Conservation (phyloP, 768 basidiomycete genomes). For the Filobasidium wieringae region DNA sequence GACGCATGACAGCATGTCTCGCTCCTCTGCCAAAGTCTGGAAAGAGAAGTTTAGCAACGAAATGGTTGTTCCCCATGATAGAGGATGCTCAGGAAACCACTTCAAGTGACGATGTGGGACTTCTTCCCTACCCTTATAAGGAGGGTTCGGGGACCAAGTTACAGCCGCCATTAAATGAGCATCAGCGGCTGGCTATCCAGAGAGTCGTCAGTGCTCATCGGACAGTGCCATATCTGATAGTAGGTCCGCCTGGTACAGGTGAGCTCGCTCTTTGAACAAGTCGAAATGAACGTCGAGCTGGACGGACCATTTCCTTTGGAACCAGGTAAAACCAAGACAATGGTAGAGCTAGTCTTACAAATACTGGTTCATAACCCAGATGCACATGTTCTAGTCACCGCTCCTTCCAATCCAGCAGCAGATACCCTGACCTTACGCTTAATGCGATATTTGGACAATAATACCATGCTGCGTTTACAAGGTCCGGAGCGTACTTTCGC, state of each 20-base stretch:
- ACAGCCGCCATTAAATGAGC: slow-evolving; percentile 30
- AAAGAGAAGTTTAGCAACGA: not conserved
- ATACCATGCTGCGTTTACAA: slow-evolving; percentile 34
- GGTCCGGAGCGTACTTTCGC: slow-evolving; percentile 34
- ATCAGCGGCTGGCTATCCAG: slow-evolving; percentile 29
- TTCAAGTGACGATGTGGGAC: not conserved
- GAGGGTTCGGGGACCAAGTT: slow-evolving; percentile 14
- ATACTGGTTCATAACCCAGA: slow-evolving; percentile 25
- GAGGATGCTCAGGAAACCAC: slow-evolving; percentile 1
- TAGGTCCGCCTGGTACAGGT: slow-evolving; percentile 38
- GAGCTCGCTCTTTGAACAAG: not conserved
- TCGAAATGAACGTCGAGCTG: not conserved
- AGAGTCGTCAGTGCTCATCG: slow-evolving; percentile 19
- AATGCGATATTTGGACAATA: slow-evolving; percentile 11
- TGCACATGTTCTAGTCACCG: slow-evolving; percentile 33
- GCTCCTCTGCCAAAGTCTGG: not conserved
- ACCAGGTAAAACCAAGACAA: slow-evolving; percentile 29
- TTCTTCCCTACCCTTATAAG: not conserved
- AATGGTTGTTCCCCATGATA: slow-evolving; percentile 31
- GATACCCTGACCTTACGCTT: slow-evolving; percentile 38
- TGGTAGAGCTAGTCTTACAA: slow-evolving; percentile 35
- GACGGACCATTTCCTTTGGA: not conserved
- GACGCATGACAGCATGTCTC: not conserved
- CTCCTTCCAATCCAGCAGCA: slow-evolving; percentile 37
- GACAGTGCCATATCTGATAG: slow-evolving; percentile 31